Conservation (phyloP, 306 rosid genomes). For the Pterocarpus macrocarpus region DNA sequence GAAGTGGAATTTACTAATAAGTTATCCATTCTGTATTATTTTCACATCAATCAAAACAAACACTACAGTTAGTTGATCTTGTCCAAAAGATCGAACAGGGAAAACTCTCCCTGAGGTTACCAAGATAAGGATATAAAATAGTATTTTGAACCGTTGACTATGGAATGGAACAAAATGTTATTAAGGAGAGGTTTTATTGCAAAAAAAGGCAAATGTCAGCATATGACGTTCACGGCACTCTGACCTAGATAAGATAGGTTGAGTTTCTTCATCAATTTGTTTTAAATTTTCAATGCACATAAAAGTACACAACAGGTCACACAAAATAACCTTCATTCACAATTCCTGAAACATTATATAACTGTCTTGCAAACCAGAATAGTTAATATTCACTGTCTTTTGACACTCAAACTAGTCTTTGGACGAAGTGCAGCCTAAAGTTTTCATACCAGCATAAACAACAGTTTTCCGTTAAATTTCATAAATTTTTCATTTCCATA, state of each 20-base stretch:
- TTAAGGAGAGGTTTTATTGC: not conserved
- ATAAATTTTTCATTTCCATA: not conserved
- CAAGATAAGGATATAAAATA: not conserved
- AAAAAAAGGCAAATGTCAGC: constrained; percentile 6
- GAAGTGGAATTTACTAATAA: not conserved
- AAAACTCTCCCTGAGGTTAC: constrained; percentile 1
- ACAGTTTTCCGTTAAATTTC: not conserved
- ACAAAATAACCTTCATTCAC: not conserved
- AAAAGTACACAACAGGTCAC: constrained; percentile 22
- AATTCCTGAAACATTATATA: constrained; percentile 6
- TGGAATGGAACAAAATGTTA: not conserved
- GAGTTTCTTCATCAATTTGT: not conserved
- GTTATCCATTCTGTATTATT: not conserved
- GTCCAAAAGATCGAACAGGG: constrained; percentile 9
- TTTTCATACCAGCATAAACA: not conserved
- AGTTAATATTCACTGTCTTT: not conserved
- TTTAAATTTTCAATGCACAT: not conserved
- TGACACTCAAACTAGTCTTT: not conserved
- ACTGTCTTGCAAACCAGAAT: not conserved
- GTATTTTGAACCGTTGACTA: not conserved
- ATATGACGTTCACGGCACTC: not conserved
- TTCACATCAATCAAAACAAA: not conserved
- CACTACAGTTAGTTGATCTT: not conserved
- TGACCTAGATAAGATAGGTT: not conserved
- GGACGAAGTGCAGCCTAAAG: not conserved